A percentile compares a stretch with the other conserved stretches of the same genome.
Conservation (phyloP, 495 filamentous ascomycete genomes). For the Apiosordaria backusii region DNA sequence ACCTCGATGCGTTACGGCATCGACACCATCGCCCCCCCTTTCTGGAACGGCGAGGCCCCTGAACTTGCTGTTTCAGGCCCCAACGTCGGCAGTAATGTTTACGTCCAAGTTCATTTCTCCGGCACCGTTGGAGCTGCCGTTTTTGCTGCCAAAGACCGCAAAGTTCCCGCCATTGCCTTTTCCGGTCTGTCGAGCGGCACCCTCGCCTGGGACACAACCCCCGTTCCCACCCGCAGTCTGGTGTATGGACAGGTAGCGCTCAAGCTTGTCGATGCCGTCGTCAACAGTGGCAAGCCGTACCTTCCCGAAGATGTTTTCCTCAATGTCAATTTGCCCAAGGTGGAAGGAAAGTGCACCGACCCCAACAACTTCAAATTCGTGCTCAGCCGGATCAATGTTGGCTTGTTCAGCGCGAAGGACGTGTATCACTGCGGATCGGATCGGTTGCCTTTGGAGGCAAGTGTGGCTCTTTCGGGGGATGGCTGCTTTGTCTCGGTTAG, state of each 20-base stretch:
- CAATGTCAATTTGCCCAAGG: slow-evolving; percentile 63
- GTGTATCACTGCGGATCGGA: slow-evolving; percentile 52
- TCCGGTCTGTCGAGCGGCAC: slow-evolving; percentile 49
- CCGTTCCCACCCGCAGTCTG: slow-evolving; percentile 47
- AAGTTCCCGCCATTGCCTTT: slow-evolving; percentile 64
- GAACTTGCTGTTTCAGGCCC: slow-evolving; percentile 63
- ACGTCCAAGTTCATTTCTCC: slow-evolving; percentile 49
- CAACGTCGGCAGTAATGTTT: slow-evolving; percentile 62
- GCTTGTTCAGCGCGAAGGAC: slow-evolving; percentile 50
- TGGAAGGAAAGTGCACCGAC: slow-evolving; percentile 45
- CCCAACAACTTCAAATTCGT: slow-evolving; percentile 56
- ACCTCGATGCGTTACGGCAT: slow-evolving; percentile 64
- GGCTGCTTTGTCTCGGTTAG: slow-evolving; percentile 63
- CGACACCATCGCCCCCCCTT: slow-evolving; percentile 47
- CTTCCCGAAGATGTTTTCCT: slow-evolving; percentile 57
- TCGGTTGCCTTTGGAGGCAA: slow-evolving; percentile 55
- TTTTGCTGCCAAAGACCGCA: slow-evolving; percentile 50
- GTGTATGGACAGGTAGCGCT: slow-evolving; percentile 60
- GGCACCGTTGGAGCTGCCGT: slow-evolving; percentile 61
- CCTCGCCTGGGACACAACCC: slow-evolving; percentile 49
- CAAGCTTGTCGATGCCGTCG: slow-evolving; percentile 51
- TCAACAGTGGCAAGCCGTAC: slow-evolving; percentile 56
- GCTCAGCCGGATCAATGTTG: slow-evolving; percentile 54
- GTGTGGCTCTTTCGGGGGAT: slow-evolving; percentile 39
- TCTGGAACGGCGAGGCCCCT: slow-evolving; percentile 47